Evolutionary conservation across 1,139 yeast genomes (phyloP).

Genomic region (Taphrina communis): DNA sequence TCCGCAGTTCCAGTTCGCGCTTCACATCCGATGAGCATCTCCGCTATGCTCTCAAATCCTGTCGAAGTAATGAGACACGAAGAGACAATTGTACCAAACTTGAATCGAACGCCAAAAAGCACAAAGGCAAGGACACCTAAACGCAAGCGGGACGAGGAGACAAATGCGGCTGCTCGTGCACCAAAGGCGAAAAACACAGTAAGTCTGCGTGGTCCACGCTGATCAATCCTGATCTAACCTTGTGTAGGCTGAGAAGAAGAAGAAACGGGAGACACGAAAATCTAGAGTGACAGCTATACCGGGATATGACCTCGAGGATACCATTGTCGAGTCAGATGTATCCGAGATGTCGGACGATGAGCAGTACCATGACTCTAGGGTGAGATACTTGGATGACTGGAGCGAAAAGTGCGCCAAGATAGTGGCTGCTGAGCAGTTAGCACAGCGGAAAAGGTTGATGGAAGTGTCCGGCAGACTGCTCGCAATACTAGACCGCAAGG

Average conservation of each 20-base stretch:
- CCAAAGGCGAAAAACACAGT: conserved; percentile 1
- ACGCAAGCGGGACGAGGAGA: conserved; percentile 4
- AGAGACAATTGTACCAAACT: neutral
- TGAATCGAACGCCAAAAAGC: neutral
- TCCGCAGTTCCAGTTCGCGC: neutral
- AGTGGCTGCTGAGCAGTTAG: conserved; percentile 9
- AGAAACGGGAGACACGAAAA: conserved; percentile 7
- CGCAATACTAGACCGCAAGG: conserved; percentile 23
- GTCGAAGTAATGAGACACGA: conserved; percentile 2
- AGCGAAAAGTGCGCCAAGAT: neutral
- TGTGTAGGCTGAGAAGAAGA: conserved; percentile 4
- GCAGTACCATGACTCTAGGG: conserved; percentile 7
- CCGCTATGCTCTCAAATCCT: conserved; percentile 34
- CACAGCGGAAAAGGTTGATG: conserved; percentile 13
- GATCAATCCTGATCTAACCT: neutral
- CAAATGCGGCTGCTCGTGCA: conserved; percentile 14
- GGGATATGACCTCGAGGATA: conserved; percentile 15
- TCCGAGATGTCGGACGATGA: conserved; percentile 32
- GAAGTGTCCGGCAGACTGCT: conserved; percentile 20
- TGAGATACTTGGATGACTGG: conserved; percentile 23
- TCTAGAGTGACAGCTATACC: neutral
- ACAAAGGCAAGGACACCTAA: conserved; percentile 17
- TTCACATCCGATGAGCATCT: conserved; percentile 25
- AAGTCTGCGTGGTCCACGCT: neutral
- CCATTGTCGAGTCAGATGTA: conserved; percentile 8